These are phyloP conservation scores for Fusarium subglutinans DNA, from an alignment of 2,329 filamentous ascomycete genomes.

Conservation along the genomic window DNA sequence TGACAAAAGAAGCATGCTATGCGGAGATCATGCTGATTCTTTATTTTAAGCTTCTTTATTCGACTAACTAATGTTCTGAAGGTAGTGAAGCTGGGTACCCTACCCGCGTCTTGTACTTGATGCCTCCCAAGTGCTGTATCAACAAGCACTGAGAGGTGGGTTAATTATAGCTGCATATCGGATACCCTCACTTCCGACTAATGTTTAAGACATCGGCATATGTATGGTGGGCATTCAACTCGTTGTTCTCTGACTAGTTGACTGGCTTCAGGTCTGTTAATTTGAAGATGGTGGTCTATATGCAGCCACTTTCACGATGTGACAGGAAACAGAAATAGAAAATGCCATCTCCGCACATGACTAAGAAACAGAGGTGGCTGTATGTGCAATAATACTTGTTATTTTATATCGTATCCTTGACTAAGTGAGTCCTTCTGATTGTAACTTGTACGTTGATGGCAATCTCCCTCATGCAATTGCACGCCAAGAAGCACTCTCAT, in stretches of 20 bases:
- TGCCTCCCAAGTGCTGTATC: background rate
- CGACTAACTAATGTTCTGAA: background rate
- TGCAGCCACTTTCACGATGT: constrained; percentile 16
- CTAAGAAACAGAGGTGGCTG: background rate
- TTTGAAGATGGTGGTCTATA: background rate
- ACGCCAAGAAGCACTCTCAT: background rate
- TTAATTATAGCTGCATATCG: background rate
- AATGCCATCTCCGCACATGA: constrained; percentile 8
- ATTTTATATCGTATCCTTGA: background rate
- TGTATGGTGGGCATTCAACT: background rate
- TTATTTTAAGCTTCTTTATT: background rate
- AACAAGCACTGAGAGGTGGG: background rate
- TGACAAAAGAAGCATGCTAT: constrained; percentile 32
- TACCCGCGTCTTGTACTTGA: background rate
- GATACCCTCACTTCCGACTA: background rate
- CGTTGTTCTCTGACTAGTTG: background rate
- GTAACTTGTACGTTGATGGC: background rate
- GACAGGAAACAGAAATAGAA: constrained; percentile 33
- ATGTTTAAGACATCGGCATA: background rate
- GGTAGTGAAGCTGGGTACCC: background rate
- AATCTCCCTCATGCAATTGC: background rate
- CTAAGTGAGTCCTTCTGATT: background rate
- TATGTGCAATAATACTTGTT: background rate
- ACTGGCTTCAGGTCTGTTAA: background rate
- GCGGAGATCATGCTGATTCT: constrained; percentile 4